A percentile compares a stretch with the other conserved stretches of the same genome.
Conservation (phyloP, 202 grass and related monocot genomes). For the Zizania palustris region DNA sequence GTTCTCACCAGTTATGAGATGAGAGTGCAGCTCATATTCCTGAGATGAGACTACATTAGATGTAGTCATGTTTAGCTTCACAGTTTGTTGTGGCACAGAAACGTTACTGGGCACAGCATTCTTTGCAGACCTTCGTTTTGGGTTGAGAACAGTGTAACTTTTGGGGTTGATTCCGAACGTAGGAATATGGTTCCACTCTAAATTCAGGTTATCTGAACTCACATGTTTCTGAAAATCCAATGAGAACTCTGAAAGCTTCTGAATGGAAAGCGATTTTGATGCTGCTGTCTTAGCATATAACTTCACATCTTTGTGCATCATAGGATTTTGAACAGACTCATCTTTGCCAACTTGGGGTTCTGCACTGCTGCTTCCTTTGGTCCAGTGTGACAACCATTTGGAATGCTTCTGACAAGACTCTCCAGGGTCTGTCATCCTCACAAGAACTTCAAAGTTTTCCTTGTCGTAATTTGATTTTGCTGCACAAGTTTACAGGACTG, state of each 20-base stretch:
- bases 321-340: slow-evolving; percentile 15
- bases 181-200: slow-evolving; percentile 51
- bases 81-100: slow-evolving; percentile 34
- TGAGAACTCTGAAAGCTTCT: slow-evolving; percentile 41
- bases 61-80: slow-evolving; percentile 34
- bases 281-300: slow-evolving; percentile 31
- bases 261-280: slow-evolving; percentile 50
- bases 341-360: slow-evolving; percentile 20
- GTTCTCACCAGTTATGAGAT: slow-evolving; percentile 25
- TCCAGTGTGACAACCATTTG: slow-evolving; percentile 59
- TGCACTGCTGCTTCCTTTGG: slow-evolving; percentile 44
- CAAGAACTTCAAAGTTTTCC: slow-evolving; percentile 42
- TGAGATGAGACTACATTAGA: slow-evolving; percentile 46
- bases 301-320: slow-evolving; percentile 31
- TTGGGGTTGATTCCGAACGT: slow-evolving; percentile 50
- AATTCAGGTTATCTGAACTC: slow-evolving; percentile 41
- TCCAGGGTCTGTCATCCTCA: slow-evolving; percentile 33
- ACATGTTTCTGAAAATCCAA: slow-evolving; percentile 29
- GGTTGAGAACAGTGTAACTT: slow-evolving; percentile 41
- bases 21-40: slow-evolving; percentile 36
- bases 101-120: slow-evolving; percentile 17
- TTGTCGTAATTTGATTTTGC: slow-evolving; percentile 23
- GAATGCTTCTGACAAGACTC: slow-evolving; percentile 40
- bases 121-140: slow-evolving; percentile 28
- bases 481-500: background rate